These are phyloP conservation scores for Ophiostoma triangulosporum DNA, from an alignment of 2,329 filamentous ascomycete species.

Conservation along the genomic window DNA sequence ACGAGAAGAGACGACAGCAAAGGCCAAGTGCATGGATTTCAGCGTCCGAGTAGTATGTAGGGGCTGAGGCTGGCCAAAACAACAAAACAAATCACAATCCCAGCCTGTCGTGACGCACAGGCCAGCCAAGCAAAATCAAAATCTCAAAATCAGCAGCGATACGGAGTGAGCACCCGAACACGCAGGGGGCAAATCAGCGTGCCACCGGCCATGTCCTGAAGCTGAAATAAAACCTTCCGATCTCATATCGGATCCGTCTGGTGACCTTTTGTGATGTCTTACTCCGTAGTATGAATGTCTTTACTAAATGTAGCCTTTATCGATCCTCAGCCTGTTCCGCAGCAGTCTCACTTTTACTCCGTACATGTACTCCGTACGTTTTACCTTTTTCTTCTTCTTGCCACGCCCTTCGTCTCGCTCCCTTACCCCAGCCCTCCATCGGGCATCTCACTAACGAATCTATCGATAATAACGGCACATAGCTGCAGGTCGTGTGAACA, in stretches of 20 bases:
- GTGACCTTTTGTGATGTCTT: too few species aligned
- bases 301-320: too few species aligned
- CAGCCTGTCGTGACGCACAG: neutral
- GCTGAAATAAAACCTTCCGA: too few species aligned
- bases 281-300: too few species aligned
- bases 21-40: neutral
- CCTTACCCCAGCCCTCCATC: neutral
- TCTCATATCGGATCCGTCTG: too few species aligned
- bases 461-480: neutral
- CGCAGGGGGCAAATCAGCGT: too few species aligned
- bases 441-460: too few species aligned
- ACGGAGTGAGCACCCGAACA: too few species aligned
- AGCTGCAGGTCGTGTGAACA: neutral
- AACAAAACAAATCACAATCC: neutral
- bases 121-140: neutral
- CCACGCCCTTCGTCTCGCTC: neutral
- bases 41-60: neutral
- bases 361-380: neutral
- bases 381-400: neutral
- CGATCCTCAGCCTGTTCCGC: neutral
- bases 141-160: too few species aligned
- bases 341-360: neutral
- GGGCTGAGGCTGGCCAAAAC: neutral
- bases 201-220: too few species aligned
- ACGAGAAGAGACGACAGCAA: neutral